Conservation (phyloP, 306 rosid genomes). For the Lotus japonicus region DNA sequence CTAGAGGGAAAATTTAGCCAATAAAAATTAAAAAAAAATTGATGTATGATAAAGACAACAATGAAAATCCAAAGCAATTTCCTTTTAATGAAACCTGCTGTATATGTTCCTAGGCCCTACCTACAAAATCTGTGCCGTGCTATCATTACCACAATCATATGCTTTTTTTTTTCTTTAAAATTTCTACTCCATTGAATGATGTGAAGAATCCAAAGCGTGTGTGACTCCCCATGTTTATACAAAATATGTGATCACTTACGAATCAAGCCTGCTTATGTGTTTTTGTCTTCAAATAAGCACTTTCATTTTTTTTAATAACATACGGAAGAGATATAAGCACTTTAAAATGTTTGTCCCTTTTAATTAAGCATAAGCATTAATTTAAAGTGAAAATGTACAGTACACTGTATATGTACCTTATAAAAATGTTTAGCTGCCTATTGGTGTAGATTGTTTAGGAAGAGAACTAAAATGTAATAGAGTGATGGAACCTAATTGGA, state of each 20-base stretch:
- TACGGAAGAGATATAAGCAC: too few relatives aligned
- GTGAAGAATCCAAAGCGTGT: constrained; percentile 17
- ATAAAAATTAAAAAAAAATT: too few relatives aligned
- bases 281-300: not conserved
- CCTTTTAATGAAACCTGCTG: not conserved
- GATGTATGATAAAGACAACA: not conserved
- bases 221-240: not conserved
- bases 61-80: not conserved
- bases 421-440: too few relatives aligned
- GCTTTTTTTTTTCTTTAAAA: not conserved
- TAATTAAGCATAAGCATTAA: not conserved
- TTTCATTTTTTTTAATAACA: too few relatives aligned
- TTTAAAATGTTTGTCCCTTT: constrained; percentile 1
- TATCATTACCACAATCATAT: not conserved
- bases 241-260: not conserved
- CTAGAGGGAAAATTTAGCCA: too few relatives aligned
- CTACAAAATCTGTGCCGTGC: constrained; percentile 2
- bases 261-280: not conserved
- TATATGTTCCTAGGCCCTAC: not conserved
- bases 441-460: too few relatives aligned
- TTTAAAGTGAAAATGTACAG: not conserved
- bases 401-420: not conserved
- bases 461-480: too few relatives aligned
- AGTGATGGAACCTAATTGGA: too few relatives aligned
- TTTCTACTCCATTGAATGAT: not conserved